Percentiles rank a stretch among this genome's conserved stretches.
Evolutionary conservation across 495 filamentous ascomycete genomes (phyloP).

Genomic region (Alectoria sarmentosa): DNA sequence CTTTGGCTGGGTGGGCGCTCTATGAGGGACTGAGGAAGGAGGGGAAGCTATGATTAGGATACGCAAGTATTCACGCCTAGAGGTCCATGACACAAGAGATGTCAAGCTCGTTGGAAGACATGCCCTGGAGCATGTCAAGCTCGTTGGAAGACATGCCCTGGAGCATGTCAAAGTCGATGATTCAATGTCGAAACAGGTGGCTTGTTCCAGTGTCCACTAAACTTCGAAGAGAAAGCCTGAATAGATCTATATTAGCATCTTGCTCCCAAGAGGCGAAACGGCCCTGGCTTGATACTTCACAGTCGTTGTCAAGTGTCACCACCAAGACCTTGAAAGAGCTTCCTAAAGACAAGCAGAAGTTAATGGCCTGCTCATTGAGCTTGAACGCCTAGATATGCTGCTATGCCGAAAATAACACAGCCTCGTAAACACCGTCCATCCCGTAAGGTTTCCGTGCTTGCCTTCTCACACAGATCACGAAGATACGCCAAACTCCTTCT

Average conservation of each 20-base stretch:
- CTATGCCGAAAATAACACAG: conserved; percentile 10
- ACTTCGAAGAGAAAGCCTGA: neutral
- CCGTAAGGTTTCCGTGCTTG: neutral
- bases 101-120: neutral
- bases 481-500: conserved; percentile 13
- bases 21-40: conserved; percentile 65
- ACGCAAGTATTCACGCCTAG: neutral
- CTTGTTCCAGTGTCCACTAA: neutral
- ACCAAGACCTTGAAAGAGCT: neutral
- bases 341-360: neutral
- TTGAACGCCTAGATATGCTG: conserved; percentile 20
- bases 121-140: too few relatives aligned
- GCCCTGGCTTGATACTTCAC: neutral
- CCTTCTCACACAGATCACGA: neutral
- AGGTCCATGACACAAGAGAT: neutral
- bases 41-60: conserved; percentile 47
- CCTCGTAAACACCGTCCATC: neutral
- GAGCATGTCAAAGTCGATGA: neutral
- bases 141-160: too few relatives aligned
- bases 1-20: conserved; percentile 66
- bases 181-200: neutral
- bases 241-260: neutral
- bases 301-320: neutral
- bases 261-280: neutral
- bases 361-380: neutral